Evolutionary conservation across 2,329 filamentous ascomycete species (phyloP), one percentile per base, ranked within the genome.

Genomic region (Alternaria burnsii): DNA sequence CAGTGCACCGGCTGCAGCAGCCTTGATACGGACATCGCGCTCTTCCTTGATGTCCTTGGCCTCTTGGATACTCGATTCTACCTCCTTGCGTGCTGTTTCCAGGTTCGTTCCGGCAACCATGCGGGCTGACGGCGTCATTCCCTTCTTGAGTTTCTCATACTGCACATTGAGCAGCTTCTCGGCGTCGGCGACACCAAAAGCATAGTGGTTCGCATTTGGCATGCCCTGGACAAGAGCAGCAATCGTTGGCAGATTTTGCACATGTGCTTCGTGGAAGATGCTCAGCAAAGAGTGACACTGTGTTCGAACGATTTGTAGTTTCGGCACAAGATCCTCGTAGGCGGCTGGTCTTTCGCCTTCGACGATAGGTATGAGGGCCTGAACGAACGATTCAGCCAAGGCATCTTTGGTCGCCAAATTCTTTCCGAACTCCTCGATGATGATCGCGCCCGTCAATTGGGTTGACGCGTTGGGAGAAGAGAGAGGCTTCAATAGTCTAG

Each of bases 211-310:
- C 36, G 95, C 94, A 73, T 96, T 91, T 5, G 91, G 85, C 73
- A 98, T 94, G 30, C 95, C 95, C 79, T 99, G 95, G 9, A 97
- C 94, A 18, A 99, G 88, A 3, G 97, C 92, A 22, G 95, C 93
- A 47, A 98, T 86, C 5, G 85, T 85, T 1, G 96, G 94, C 41
- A 98, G 82, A 71, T 93, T 89, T 34, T 73, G 67, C 16, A 77
- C 72, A 54, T 78, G 74, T 10, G 69, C 72, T 43, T 98, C 94
- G 69, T 93, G 88, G 85, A 99, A 99, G 52, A 95, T 88, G 74
- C 94, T 93, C 61, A 98, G 83, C 24, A 99, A 83, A 63, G 95
- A 93, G 70, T 94, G 91, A 71, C 94, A 98, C 76, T 97, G 94
- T 1, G 94, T 92, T 62, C 95, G 89, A 16, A 93, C 92, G 52